phyloP scores from a whole-genome alignment of 2,329 filamentous ascomycete species.

The Didymella arachidicola region DNA sequence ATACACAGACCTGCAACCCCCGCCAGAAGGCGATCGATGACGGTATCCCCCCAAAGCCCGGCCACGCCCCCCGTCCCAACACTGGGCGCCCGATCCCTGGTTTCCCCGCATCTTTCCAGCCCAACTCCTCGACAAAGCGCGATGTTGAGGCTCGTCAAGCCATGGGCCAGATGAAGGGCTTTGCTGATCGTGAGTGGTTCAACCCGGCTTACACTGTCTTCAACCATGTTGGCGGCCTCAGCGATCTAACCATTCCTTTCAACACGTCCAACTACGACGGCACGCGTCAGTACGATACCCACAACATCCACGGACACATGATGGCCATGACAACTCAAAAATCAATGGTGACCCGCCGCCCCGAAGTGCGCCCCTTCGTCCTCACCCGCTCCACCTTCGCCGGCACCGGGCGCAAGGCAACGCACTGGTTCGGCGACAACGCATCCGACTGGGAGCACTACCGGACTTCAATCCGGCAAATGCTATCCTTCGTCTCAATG shows the following conservation, averaged over 20 bases:
- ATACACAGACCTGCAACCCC: slow-evolving; percentile 57
- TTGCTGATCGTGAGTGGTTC: slow-evolving; percentile 69
- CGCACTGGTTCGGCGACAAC: slow-evolving; percentile 69
- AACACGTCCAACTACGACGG: slow-evolving; percentile 74
- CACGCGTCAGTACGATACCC: slow-evolving; percentile 74
- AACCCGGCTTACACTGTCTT: slow-evolving; percentile 71
- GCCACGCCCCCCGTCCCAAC: slow-evolving; percentile 61
- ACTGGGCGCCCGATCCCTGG: slow-evolving; percentile 72
- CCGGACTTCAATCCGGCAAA: slow-evolving; percentile 51
- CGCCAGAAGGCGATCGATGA: slow-evolving; percentile 48
- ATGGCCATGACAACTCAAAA: slow-evolving; percentile 72
- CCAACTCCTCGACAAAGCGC: slow-evolving; percentile 42
- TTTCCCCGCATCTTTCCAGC: slow-evolving; percentile 73
- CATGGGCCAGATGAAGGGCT: slow-evolving; percentile 60
- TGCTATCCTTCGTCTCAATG: slow-evolving; percentile 57
- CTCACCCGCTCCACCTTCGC: slow-evolving; percentile 81
- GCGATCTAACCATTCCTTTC: slow-evolving; percentile 65
- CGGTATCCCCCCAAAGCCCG: slow-evolving; percentile 65
- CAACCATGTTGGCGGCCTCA: slow-evolving; percentile 62
- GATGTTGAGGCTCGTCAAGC: slow-evolving; percentile 26
- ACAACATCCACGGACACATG: slow-evolving; percentile 79
- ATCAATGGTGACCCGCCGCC: slow-evolving; percentile 72
- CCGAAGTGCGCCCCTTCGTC: slow-evolving; percentile 70
- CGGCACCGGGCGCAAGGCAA: slow-evolving; percentile 68
- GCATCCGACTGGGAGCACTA: slow-evolving; percentile 56